Base-by-base conservation (phyloP, 176 grass and related monocot genomes). In the Raddia guianensis region DNA sequence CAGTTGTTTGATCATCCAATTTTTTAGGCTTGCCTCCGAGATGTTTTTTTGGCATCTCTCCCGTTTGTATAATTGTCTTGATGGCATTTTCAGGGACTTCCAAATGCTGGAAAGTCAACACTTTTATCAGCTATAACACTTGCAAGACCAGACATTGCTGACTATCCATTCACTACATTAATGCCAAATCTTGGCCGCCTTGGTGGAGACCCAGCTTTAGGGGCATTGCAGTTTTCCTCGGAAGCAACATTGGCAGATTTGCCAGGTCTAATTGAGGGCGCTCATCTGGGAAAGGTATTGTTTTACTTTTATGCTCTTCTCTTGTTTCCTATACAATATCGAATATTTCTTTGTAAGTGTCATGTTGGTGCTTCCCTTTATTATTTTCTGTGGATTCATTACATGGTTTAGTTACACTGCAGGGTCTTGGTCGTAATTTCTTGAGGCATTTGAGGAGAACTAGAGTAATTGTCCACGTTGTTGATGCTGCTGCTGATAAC, bases 71-170 rank as follows among this genome's bases (percentile, higher is more conserved):
- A 53, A 12, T 7, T 19, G 3, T 75, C 37, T 69, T 79, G 49
- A 35, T 56, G 76, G 13, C 64, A 58, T 63, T 49, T 80, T 72
- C 49, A 98, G 95, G 95, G 95, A 69, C 95, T 98, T 71, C 95
- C 95, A n/a, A 98, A 98, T 89, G 95, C 95, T 85, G 95, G 95
- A 76, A 98, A 98, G 78, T 98, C 92, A 76, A 98, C 95, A 69
- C 95, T 98, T 91, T 75, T 98, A 66, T 87, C 95, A 80, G 82
- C 92, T 78, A 86, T 95, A 72, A 98, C 95, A 7, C 86, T 95
- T 91, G 95, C 95, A 87, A 91, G 86, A 80, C 95, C 90, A 76
- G 95, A 95, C 84, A 98, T 98, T 75, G 92, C 90, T 43, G 92
- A 95, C 68, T 98, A 98, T 84, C 95, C 95, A 45, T 98, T 98